phyloP scores from a whole-genome alignment of 805 yeast species.

The Torulaspora indica region DNA sequence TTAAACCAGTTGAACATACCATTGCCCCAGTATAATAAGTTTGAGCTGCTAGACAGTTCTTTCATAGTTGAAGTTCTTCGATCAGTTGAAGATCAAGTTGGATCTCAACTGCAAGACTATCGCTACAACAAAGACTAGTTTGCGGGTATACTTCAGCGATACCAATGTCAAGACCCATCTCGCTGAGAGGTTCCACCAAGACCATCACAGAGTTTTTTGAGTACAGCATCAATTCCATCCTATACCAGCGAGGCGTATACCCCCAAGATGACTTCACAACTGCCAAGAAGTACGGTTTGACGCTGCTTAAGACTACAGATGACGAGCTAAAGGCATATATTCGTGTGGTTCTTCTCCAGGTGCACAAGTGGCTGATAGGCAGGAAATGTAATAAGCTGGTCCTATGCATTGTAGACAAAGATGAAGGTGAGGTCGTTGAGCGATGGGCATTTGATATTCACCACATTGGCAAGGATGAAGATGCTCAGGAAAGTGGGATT shows the following conservation, averaged over 20 bases:
- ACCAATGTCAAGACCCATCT: constrained; percentile 25
- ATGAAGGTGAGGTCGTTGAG: constrained; percentile 65
- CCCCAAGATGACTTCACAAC: constrained; percentile 80
- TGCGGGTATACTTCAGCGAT: not conserved
- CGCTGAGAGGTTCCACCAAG: constrained; percentile 73
- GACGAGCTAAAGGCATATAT: constrained; percentile 72
- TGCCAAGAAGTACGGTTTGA: constrained; percentile 75
- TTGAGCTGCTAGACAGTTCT: not conserved
- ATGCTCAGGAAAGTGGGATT: constrained; percentile 6
- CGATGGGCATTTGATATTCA: constrained; percentile 81
- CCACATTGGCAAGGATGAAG: constrained; percentile 21
- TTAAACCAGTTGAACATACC: constrained; percentile 4
- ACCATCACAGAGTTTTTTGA: constrained; percentile 80
- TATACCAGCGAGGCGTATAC: constrained; percentile 86
- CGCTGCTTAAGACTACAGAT: constrained; percentile 65
- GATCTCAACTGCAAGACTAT: not conserved
- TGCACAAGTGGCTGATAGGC: constrained; percentile 68
- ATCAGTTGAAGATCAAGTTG: not conserved
- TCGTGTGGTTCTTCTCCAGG: constrained; percentile 59
- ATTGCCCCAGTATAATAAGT: constrained; percentile 5
- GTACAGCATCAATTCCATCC: constrained; percentile 70
- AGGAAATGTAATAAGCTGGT: constrained; percentile 65
- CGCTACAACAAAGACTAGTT: not conserved
- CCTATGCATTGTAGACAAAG: constrained; percentile 66
- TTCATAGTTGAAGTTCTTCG: not conserved